phyloP scores from a whole-genome alignment of 2,329 filamentous ascomycete species.

The Setomelanomma holmii region DNA sequence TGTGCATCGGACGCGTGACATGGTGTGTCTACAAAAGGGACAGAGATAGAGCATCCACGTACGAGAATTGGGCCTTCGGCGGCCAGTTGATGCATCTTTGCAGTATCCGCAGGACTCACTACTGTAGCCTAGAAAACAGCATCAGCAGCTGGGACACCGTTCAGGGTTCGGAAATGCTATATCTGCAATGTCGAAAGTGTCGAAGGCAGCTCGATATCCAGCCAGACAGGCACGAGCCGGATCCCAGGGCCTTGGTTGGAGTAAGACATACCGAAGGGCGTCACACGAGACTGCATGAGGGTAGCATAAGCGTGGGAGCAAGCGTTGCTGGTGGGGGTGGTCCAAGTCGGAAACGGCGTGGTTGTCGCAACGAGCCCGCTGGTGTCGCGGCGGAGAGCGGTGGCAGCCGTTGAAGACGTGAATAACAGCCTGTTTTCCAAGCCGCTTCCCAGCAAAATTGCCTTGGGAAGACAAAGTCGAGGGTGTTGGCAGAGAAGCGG shows the following conservation, averaged over 20 bases:
- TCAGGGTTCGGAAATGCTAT: not conserved
- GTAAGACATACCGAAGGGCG: conserved; percentile 50
- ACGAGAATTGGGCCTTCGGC: conserved; percentile 58
- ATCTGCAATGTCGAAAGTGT: conserved; percentile 7
- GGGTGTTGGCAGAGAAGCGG: conserved; percentile 18
- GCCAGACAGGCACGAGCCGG: conserved; percentile 47
- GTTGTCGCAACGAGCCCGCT: conserved; percentile 16
- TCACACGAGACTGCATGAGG: conserved; percentile 52
- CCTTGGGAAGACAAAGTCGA: not conserved
- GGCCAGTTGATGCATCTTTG: conserved; percentile 56
- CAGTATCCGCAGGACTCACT: conserved; percentile 59
- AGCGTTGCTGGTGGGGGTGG: conserved; percentile 40
- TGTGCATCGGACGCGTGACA: conserved; percentile 28
- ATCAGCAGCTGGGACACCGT: conserved; percentile 28
- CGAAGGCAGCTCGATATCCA: conserved; percentile 33
- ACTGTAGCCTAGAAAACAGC: conserved; percentile 53
- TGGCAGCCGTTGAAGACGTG: conserved; percentile 20
- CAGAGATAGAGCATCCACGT: conserved; percentile 42
- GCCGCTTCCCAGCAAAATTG: conserved; percentile 3
- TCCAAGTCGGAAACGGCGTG: conserved; percentile 23
- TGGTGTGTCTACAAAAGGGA: conserved; percentile 13
- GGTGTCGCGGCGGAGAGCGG: conserved; percentile 17
- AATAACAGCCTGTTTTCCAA: conserved; percentile 16
- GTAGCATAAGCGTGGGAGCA: conserved; percentile 51
- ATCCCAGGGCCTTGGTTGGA: conserved; percentile 46